These are phyloP conservation scores for Daedaleopsis nitida DNA, from an alignment of 768 basidiomycete species.

Conservation along the genomic window DNA sequence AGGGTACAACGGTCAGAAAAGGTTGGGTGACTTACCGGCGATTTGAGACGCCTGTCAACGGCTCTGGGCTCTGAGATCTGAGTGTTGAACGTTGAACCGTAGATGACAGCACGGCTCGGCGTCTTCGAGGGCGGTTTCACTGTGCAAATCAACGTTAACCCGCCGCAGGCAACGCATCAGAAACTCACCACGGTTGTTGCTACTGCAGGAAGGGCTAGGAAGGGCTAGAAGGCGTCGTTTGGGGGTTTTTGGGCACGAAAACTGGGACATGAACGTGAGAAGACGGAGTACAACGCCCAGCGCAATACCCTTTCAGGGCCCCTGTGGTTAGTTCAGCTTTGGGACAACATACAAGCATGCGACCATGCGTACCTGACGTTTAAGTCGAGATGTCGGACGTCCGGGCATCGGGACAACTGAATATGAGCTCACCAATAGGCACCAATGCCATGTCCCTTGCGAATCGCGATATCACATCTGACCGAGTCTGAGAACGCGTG, in stretches of 20 bases:
- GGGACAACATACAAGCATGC: background rate
- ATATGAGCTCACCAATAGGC: slow-evolving; percentile 3
- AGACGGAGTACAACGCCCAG: slow-evolving; percentile 5
- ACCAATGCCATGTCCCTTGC: background rate
- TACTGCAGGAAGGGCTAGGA: background rate
- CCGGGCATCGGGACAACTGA: slow-evolving; percentile 1
- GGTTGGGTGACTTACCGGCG: background rate
- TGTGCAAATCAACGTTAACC: background rate
- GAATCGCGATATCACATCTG: background rate
- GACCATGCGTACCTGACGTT: slow-evolving; percentile 9
- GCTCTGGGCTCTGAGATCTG: too few relatives aligned
- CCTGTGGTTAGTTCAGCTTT: slow-evolving; percentile 3
- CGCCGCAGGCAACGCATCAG: slow-evolving; percentile 1
- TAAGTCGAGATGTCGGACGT: slow-evolving; percentile 1
- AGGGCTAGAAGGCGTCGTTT: background rate
- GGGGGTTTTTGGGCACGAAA: background rate
- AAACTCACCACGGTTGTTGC: background rate
- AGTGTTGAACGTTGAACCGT: too few relatives aligned
- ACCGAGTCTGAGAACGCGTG: background rate
- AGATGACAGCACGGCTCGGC: background rate
- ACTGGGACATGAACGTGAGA: slow-evolving; percentile 17
- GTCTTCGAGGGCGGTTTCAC: slow-evolving; percentile 1
- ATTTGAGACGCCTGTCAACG: background rate
- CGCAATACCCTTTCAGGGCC: background rate
- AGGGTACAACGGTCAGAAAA: background rate